Percentiles rank a stretch among this genome's conserved stretches.
Evolutionary conservation across 306 rosid genomes (phyloP).

Genomic region (Carpinus viminea): DNA sequence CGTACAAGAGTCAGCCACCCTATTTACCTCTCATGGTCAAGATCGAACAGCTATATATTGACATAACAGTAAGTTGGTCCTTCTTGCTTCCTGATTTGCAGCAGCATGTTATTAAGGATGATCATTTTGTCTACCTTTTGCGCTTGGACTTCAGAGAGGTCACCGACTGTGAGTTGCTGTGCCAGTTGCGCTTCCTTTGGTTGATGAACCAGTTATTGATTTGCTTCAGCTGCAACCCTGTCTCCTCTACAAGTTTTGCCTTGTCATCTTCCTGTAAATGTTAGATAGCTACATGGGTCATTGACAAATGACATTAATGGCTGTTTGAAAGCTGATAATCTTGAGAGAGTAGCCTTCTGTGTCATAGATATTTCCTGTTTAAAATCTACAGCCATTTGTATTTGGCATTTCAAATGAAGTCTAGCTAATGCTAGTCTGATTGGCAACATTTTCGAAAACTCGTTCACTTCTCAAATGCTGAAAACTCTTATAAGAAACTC

Average conservation of each 20-base stretch:
- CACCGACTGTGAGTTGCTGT: constrained; percentile 89
- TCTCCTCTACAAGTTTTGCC: constrained; percentile 97
- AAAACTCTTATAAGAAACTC: too few relatives aligned
- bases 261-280: constrained; percentile 87
- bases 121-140: constrained; percentile 56
- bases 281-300: neutral
- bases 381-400: neutral
- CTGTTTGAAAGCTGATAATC: neutral
- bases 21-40: constrained; percentile 6
- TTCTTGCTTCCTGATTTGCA: constrained; percentile 10
- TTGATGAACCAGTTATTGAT: constrained; percentile 98
- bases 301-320: neutral
- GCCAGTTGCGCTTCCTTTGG: constrained; percentile 98
- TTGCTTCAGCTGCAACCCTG: constrained; percentile 98
- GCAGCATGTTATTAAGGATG: neutral
- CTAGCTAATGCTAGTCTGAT: too few relatives aligned
- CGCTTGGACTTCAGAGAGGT: constrained; percentile 97
- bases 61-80: constrained; percentile 36
- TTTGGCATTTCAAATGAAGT: too few relatives aligned
- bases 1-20: constrained; percentile 4
- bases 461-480: too few relatives aligned
- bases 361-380: neutral
- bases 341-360: neutral
- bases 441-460: too few relatives aligned
- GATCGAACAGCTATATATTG: constrained; percentile 8